These are phyloP conservation scores for Tolypocladium ophioglossoides DNA, from an alignment of 2,329 filamentous ascomycete genomes.

Conservation along the genomic window DNA sequence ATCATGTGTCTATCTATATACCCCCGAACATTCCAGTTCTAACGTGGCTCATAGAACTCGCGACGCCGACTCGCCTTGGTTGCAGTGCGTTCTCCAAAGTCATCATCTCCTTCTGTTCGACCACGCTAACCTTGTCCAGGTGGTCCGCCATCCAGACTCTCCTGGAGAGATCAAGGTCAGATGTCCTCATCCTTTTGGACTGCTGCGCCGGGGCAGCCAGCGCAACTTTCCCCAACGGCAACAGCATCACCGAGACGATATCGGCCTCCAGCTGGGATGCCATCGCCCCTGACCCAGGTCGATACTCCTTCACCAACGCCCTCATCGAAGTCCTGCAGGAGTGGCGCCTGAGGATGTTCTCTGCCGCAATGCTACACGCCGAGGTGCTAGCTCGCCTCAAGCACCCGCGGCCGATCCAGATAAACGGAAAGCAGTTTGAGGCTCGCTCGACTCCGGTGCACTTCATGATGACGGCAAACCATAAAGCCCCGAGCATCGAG, in stretches of 20 bases:
- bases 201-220: constrained; percentile 51
- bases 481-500: constrained; percentile 48
- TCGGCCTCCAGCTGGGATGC: constrained; percentile 53
- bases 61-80: constrained; percentile 39
- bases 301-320: constrained; percentile 49
- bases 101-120: background rate
- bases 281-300: constrained; percentile 47
- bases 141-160: constrained; percentile 53
- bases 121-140: constrained; percentile 15
- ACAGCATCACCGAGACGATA: constrained; percentile 51
- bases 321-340: constrained; percentile 49
- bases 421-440: constrained; percentile 48
- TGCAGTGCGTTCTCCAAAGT: constrained; percentile 32
- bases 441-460: constrained; percentile 49
- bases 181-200: constrained; percentile 47
- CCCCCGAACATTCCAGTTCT: background rate
- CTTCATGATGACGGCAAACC: constrained; percentile 53
- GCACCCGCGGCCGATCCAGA: constrained; percentile 45
- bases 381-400: constrained; percentile 50
- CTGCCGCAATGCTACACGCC: constrained; percentile 50
- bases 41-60: constrained; percentile 28
- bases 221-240: constrained; percentile 46
- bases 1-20: background rate
- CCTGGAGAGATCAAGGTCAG: constrained; percentile 44
- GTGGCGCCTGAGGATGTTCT: constrained; percentile 44